Base-by-base conservation (phyloP, 1,139 yeast genomes). In the Taiozyma sp. region DNA sequence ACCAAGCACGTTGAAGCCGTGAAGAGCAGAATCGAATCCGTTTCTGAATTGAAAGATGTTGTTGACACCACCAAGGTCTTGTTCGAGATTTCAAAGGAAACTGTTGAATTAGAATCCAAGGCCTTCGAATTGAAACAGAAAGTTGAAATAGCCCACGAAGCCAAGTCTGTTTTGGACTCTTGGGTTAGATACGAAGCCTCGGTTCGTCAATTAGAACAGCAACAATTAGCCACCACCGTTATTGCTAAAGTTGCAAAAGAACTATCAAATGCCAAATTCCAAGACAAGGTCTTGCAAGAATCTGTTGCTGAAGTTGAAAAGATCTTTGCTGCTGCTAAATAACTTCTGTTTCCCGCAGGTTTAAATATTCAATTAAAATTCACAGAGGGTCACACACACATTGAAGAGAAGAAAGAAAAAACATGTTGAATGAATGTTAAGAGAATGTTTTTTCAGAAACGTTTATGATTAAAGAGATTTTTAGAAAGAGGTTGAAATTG, bases 161-260 rank as follows among this genome's bases (percentile, higher is more conserved):
- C 98, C 68, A 91, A 87, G 79, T 76, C 96, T 54, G 96, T 93
- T 56, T 84, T 93, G 70, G 99, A 93, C 76, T 90, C 98, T 39
- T 93, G 99, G 99, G 98, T 91, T 65, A 90, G 98, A 84, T 90
- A 88, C 74, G 99, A 93, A 80, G 87, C 90, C 63, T 92, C 90
- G 70, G 95, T 92, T 66, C 93, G 98, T 79, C 96, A 90, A 80
- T 76, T 86, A 69, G 97, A 93, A 80, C 99, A 93, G 80, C 83
- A 84, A 72, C 96, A 90, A 74, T 83, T 93, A 68, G 84, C 96
- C 50, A 78, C 87, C 70, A 71, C 92, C 54, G 96, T 93, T 62
- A 87, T 91, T 69, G 78, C 90, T 54, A 91, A 90, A 80, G 96
- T 93, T 65, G 83, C 88, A 78, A 77, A 85, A 74, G 96, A 91